These are phyloP conservation scores for Helminthosporium solani DNA, from an alignment of 2,329 filamentous ascomycete genomes.

Conservation along the genomic window DNA sequence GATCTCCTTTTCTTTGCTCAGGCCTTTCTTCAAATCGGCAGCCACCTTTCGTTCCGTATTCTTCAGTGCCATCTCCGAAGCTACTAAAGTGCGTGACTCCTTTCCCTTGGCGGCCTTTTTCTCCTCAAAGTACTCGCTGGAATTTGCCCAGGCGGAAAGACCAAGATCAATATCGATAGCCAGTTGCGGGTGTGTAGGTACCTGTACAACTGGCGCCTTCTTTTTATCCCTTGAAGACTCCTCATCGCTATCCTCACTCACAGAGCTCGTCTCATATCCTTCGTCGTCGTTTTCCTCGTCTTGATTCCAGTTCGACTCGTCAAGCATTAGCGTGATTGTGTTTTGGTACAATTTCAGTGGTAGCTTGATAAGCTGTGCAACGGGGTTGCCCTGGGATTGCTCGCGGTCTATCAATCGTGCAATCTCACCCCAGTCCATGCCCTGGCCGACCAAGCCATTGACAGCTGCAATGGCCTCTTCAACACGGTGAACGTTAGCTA, in stretches of 20 bases:
- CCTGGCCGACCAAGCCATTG: conserved; percentile 85
- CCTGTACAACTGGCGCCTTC: conserved; percentile 45
- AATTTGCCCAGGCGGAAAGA: conserved; percentile 84
- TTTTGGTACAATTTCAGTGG: conserved; percentile 91
- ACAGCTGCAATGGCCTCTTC: conserved; percentile 92
- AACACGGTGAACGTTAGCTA: conserved; percentile 86
- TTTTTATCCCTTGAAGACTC: conserved; percentile 50
- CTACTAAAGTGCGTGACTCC: conserved; percentile 79
- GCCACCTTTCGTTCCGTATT: conserved; percentile 87
- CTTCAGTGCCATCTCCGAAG: conserved; percentile 80
- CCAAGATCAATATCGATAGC: conserved; percentile 82
- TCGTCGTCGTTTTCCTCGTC: conserved; percentile 61
- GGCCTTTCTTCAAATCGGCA: conserved; percentile 77
- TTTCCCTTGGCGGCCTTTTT: conserved; percentile 82
- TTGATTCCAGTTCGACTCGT: conserved; percentile 66
- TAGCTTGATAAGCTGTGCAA: conserved; percentile 82
- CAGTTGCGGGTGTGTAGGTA: conserved; percentile 51
- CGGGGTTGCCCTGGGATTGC: conserved; percentile 75
- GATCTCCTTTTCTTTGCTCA: conserved; percentile 90
- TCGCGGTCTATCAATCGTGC: conserved; percentile 85
- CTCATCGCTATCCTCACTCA: conserved; percentile 60
- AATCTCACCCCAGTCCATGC: conserved; percentile 97
- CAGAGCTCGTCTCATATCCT: conserved; percentile 63
- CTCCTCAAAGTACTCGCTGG: conserved; percentile 87
- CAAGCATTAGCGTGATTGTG: conserved; percentile 75